Base-by-base conservation (phyloP, 2,329 filamentous ascomycete species). In the Fonsecaea nubica region DNA sequence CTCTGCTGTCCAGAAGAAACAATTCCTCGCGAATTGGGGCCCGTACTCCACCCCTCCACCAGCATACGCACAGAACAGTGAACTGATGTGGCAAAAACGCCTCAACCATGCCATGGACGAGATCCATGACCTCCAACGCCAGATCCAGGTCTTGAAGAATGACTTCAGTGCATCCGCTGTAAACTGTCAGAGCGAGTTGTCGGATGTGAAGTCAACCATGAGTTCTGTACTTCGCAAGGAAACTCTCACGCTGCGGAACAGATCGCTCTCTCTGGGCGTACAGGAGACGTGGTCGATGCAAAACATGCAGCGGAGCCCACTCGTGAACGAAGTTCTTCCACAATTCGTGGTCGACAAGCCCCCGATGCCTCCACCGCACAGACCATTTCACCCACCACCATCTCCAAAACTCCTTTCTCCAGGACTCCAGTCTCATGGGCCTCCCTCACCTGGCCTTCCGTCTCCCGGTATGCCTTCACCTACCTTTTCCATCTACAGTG, bases 31-130 rank as follows among this genome's bases (percentile, higher is more conserved):
- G 25, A 60, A 62, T 40, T 55, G 58, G 38, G 62, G 57, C 9
- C 65, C 64, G 53, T 35, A 36, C 15, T 52, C 57, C 9, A 62
- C 63, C n/a, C 65, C 65, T 7, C 68, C 65, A 35, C 63, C 67
- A 54, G 66, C 68, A 10, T 72, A 69, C 32, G 53, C 62, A 13
- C 50, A 67, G 52, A 69, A 62, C 33, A 48, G 65, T 30, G 69
- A 72, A 30, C 67, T 72, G 15, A 54, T 72, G 10, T 65, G 69
- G 62, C 69, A 68, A 56, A 72, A 67, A 53, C 64, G 68, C 9
- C 60, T 72, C n/a, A 60, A 62, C 35, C 65, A 69, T 53, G 69
- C 69, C 13, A 70, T 72, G 66, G 66, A 70, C 45, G 70, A 71
- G 62, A 71, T 72, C 42, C 64, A 62, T 15, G 69, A 72, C 40